Percentiles rank a stretch among this genome's conserved stretches.
Conservation (phyloP, 768 basidiomycete species). For the Agrocybe chaxingu region DNA sequence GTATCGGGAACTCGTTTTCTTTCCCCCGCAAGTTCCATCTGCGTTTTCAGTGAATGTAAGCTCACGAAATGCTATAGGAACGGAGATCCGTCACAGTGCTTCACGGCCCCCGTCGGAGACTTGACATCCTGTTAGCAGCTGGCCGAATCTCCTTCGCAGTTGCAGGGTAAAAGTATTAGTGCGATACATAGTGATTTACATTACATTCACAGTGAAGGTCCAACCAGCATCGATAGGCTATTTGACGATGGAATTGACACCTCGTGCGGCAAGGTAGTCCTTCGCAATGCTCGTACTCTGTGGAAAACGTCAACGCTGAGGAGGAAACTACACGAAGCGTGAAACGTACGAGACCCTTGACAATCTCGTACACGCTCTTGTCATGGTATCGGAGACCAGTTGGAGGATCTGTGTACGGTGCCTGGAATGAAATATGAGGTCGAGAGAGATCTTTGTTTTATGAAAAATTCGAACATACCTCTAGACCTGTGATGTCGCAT, state of each 20-base stretch:
- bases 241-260: constrained; percentile 37
- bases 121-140: too few species aligned
- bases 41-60: too few species aligned
- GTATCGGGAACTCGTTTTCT: too few species aligned
- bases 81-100: too few species aligned
- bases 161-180: too few species aligned
- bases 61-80: too few species aligned
- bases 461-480: constrained; percentile 37
- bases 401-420: constrained; percentile 80
- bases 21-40: too few species aligned
- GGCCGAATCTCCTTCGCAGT: too few species aligned
- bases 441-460: background rate
- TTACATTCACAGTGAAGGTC: background rate
- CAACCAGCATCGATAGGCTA: constrained; percentile 10
- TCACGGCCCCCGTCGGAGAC: too few species aligned
- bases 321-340: background rate
- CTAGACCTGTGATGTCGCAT: constrained; percentile 85
- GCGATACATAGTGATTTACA: background rate
- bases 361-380: constrained; percentile 82
- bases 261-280: constrained; percentile 50
- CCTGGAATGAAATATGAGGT: constrained; percentile 34
- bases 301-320: background rate
- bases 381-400: constrained; percentile 81
- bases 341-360: constrained; percentile 62
- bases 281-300: constrained; percentile 72